Conservation (phyloP, 1,139 yeast species). For the Pichia sp. region DNA sequence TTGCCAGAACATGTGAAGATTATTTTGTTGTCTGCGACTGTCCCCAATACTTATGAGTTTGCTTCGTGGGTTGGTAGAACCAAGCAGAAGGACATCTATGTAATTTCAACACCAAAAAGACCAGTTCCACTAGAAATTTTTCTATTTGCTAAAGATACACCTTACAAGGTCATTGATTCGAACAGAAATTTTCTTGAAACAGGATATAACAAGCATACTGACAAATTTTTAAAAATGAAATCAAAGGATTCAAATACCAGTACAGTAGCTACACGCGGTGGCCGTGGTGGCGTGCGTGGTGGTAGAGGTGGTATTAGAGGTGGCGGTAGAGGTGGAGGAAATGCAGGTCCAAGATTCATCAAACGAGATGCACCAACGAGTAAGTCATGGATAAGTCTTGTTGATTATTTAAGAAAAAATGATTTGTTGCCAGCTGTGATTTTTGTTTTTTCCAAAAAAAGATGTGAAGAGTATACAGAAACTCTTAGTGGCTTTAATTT, state of each 20-base stretch:
- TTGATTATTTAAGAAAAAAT: conserved; percentile 61
- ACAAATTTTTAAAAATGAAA: conserved; percentile 35
- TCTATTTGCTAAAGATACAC: conserved; percentile 66
- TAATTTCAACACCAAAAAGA: conserved; percentile 89
- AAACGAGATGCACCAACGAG: conserved; percentile 68
- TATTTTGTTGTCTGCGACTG: conserved; percentile 83
- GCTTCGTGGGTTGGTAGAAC: conserved; percentile 99
- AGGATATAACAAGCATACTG: conserved; percentile 59
- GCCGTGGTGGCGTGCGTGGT: conserved; percentile 6
- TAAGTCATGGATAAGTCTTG: conserved; percentile 69
- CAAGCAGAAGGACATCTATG: conserved; percentile 90
- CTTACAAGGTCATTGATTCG: conserved; percentile 69
- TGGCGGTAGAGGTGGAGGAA: conserved; percentile 32
- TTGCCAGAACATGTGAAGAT: conserved; percentile 83
- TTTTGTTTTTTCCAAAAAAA: conserved; percentile 87
- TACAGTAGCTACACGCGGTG: conserved; percentile 21
- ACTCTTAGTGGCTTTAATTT: conserved; percentile 69
- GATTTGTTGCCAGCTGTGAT: conserved; percentile 81
- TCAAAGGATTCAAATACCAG: conserved; percentile 23
- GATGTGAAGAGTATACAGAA: conserved; percentile 89
- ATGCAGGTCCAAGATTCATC: conserved; percentile 31
- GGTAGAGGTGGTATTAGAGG: conserved; percentile 23
- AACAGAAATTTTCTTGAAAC: conserved; percentile 58
- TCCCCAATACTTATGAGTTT: conserved; percentile 96
- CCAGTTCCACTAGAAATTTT: conserved; percentile 91